Conservation (phyloP, 1,139 yeast species). For the Blastobotrys buckinghamii region DNA sequence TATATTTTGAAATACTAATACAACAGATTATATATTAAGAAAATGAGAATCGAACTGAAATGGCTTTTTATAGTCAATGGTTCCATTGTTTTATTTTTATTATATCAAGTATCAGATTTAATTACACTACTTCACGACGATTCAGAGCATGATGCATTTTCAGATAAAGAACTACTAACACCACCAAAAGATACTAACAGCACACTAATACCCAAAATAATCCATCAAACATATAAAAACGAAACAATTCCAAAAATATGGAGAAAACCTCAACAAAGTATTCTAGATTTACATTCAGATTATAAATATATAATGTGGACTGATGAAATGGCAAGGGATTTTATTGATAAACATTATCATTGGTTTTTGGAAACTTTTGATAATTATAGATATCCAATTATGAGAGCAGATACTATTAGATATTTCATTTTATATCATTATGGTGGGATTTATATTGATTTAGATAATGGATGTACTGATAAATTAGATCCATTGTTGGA, state of each 20-base stretch:
- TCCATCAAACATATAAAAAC: slow-evolving; percentile 89
- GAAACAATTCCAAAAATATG: slow-evolving; percentile 72
- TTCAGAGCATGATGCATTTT: slow-evolving; percentile 12
- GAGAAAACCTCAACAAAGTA: slow-evolving; percentile 70
- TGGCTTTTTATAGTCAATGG: slow-evolving; percentile 28
- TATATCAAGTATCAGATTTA: slow-evolving; percentile 66
- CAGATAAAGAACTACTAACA: slow-evolving; percentile 8
- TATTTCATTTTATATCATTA: slow-evolving; percentile 76
- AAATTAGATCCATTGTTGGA: slow-evolving; percentile 72
- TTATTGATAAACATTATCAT: slow-evolving; percentile 69
- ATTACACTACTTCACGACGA: slow-evolving; percentile 62
- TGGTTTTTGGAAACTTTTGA: slow-evolving; percentile 85
- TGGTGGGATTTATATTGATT: slow-evolving; percentile 88
- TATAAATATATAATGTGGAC: slow-evolving; percentile 86
- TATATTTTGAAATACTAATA: background rate
- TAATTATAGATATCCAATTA: slow-evolving; percentile 69
- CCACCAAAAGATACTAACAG: background rate
- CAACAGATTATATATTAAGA: background rate
- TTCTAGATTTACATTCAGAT: slow-evolving; percentile 65
- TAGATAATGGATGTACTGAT: slow-evolving; percentile 82
- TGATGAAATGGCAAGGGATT: slow-evolving; percentile 73
- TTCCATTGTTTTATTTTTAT: slow-evolving; percentile 45
- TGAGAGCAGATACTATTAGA: slow-evolving; percentile 90
- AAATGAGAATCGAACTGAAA: slow-evolving; percentile 27
- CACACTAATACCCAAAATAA: slow-evolving; percentile 66